phyloP scores from a whole-genome alignment of 345 rosid genomes.

The Corchorus capsularis region DNA sequence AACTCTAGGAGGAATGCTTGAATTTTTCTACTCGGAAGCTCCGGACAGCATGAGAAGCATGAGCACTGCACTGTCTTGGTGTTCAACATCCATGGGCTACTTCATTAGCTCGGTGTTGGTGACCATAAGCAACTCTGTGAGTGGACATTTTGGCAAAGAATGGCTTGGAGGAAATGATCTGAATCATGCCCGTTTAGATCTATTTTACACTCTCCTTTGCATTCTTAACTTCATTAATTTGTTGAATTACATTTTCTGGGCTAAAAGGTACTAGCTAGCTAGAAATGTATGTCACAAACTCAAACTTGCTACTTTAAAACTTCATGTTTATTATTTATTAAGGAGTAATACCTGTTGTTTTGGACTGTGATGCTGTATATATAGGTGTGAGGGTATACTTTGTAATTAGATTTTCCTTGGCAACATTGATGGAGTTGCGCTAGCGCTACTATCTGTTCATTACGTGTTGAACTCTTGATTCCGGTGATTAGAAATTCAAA shows the following conservation, averaged over 20 bases:
- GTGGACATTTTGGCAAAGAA: constrained; percentile 27
- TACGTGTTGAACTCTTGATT: too few relatives aligned
- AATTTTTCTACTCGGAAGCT: constrained; percentile 62
- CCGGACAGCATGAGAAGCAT: constrained; percentile 53
- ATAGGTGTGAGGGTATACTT: neutral
- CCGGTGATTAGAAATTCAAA: too few relatives aligned
- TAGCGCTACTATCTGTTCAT: too few relatives aligned
- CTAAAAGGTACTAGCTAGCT: constrained; percentile 26
- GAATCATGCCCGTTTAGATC: constrained; percentile 44
- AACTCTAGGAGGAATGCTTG: constrained; percentile 65
- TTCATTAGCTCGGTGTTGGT: constrained; percentile 57
- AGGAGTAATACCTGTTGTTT: neutral
- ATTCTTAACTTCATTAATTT: constrained; percentile 52
- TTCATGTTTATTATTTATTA: neutral
- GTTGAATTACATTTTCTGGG: constrained; percentile 40
- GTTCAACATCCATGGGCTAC: constrained; percentile 56
- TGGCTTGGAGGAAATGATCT: constrained; percentile 55
- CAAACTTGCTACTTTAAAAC: neutral
- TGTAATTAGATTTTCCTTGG: too few relatives aligned
- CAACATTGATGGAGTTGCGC: too few relatives aligned
- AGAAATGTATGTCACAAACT: neutral
- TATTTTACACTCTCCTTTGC: constrained; percentile 45
- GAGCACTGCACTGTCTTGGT: constrained; percentile 57
- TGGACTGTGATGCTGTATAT: too few relatives aligned
- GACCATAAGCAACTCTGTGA: constrained; percentile 32